Evolutionary conservation across 2,329 filamentous ascomycete species (phyloP), one percentile per base, ranked within the genome.

Genomic region (Cladosporium sp.): DNA sequence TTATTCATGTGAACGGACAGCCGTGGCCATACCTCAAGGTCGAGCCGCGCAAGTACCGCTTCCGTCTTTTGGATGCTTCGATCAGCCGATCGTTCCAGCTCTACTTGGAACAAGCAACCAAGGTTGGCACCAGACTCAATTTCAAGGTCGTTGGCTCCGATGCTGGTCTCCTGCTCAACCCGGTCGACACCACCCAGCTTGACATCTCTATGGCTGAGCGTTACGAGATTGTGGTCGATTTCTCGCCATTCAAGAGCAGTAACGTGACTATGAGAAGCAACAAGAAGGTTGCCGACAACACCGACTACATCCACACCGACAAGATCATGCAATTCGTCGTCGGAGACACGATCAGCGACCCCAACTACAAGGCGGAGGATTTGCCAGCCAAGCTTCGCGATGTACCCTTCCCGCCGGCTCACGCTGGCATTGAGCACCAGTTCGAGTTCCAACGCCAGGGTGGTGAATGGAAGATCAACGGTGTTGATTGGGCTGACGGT

Each of bases 21-120:
- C 82, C 82, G 3, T 85, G 82, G 82, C 83, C 83, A 3, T 84
- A 75, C 61, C 62, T 83, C 15, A 74, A 77, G n/a, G 82, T 84
- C 3, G 79, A 85, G 67, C 81, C 80, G 4, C 77, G 82, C 64
- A 85, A 84, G 67, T 85, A 85, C 68, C 79, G 82, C 15, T 77
- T 85, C 62, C 73, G 82, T 1, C 65, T 84, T 56, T 73, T 83
- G 20, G 76, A 84, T 65, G 75, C 76, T 4, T 73, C 77, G 15
- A 63, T 80, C 48, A 77, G 73, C 24, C 68, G 78, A 49, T 74
- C 75, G 10, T 83, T 80, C 58, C 68, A 74, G 12, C 68, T 83
- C 8, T 80, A 77, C 63, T 76, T 82, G 40, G 73, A 65, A 28
- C 22, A 39, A 10, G 25, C 51, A 1, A 71, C 72, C 22, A 66